Base-by-base conservation (phyloP, 768 basidiomycete species). In the Termitomyces heimii region DNA sequence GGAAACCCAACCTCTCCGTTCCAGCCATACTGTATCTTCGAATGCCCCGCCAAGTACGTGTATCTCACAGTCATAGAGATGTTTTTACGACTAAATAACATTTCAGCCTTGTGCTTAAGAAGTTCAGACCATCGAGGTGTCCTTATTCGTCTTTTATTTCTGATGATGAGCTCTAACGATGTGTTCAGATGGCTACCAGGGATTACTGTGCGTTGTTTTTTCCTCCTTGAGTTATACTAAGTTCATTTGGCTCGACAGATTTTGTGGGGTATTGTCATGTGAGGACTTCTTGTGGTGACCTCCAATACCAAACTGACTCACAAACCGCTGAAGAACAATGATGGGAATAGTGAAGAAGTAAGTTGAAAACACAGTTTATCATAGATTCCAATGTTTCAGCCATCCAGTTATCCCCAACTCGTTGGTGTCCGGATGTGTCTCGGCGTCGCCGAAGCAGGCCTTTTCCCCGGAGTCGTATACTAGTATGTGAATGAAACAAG, bases 391-490 rank as follows among this genome's bases (percentile, higher is more conserved):
- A 34, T n/a, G 9, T 13, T 1, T 44, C 35, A 49, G 43, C 3
- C 1, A 14, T 57, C 4, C 18, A 87, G 86, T 26, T 88, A 84
- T 63, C 78, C 78, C 9, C 80, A 86, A 63, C 77, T 88, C 14
- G 77, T 85, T 13, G 84, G 77, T 20, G 75, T 73, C 10, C 79
- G 85, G 10, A 68, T 83, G 7, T 80, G 78, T 57, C 78, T 89
- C 0, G 88, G 88, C 2, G 64, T 85, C 2, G 79, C 85, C 0
- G 88, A 90, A 69, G 83, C 85, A 5, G 86, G 88, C 3, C 65
- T 88, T 10, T 89, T 86, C 67, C 87, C 88, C 12, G 87, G 87
- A 26, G 84, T 89, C 10, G 79, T 81, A 0, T 91, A 87, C 71
- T 89, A 86, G 87, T 87, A 55, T 45, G 78, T 67, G 10, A 10